Evolutionary conservation across 129 eudicot species (phyloP), one percentile per base, ranked within the genome.

Genomic region (Pittosporum tobira): DNA sequence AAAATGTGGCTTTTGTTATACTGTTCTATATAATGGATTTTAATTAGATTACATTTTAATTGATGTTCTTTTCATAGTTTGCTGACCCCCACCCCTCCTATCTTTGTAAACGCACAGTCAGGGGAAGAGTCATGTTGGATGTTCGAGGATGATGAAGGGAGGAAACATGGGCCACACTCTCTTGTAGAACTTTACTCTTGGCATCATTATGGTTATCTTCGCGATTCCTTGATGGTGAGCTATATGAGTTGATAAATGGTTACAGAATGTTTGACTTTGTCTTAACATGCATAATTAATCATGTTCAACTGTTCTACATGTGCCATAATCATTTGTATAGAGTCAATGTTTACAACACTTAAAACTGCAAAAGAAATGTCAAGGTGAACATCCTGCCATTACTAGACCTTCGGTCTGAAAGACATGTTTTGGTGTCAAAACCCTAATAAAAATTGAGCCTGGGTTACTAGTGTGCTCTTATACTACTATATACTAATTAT

Each of bases 161-260:
- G 66, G 62, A 83, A 74, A 66, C 89, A 71, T 51, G 99, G 99
- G 22, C 99, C 99, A 3, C 88, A 91, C 82, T 73, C 99, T 59
- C 88, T 87, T 60, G 61, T 72, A 28, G 96, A 91, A 49, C 94
- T 91, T 43, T 69, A 91, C 63, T 74, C 86, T n/a, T 91, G 99
- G 99, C 82, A 66, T 70, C 81, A 83, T 63, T 73, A 75, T 67
- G 96, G 96, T 47, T 81, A 91, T 72, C 78, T 87, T 48, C 70
- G 53, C 6, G 78, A 70, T 67, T 83, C 96, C 44, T 58, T 66
- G 50, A 80, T 71, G 99, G 99, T 91, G 70, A 78, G 86, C 47
- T 37, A 30, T 62, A 50, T 57, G 14, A 31, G 26, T 18, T 49
- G 20, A 28, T 57, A 34, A 51, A 16, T 49, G 42, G 20, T 7